Evolutionary conservation across 495 filamentous ascomycete species (phyloP), one percentile per base, ranked within the genome.

Genomic region (Pyrenopolyporus hunteri): DNA sequence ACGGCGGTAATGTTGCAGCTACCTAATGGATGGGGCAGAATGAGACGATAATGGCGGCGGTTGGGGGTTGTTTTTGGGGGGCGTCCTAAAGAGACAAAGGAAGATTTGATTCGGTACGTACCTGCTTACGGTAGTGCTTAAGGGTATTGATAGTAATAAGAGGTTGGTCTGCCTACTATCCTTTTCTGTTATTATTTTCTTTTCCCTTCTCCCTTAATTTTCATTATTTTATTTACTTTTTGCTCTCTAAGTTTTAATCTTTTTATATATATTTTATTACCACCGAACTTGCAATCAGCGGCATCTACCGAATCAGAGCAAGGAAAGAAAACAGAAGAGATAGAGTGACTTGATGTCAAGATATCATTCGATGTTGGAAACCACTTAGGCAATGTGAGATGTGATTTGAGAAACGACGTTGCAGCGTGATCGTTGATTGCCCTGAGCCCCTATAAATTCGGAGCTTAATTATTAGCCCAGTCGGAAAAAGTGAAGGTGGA

Each of bases 391-490:
- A 44, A 51, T 51, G 22, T 35, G 35, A 40, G 49, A 10, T 57
- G 53, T 64, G 60, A 54, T 65, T 55, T 36, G 37, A 57, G 46
- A 50, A 28, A 59, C 31, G 51, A 29, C 44, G 62, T 57, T 37
- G 62, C 45, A 42, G 23, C 23, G 17, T 13, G 13, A 57, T 35
- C n/a, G n/a, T n/a, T n/a, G n/a, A n/a, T n/a, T n/a, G n/a, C n/a
- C n/a, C 60, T 53, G 63, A 60, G 43, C 63, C 63, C 63, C 63
- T 65, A 65, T 65, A 65, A n/a, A 55, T 32, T 56, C 47, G 49
- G 62, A 59, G n/a, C n/a, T n/a, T n/a, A 64, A 22, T 55, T 59
- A 59, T 37, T 50, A 49, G 14, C 48, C 61, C 54, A 59, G 32
- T 59, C 54, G 54, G 61, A 59, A 64, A 64, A 59, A 59, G 62